phyloP scores from a whole-genome alignment of 495 filamentous ascomycete genomes.

The Tuber borchii region DNA sequence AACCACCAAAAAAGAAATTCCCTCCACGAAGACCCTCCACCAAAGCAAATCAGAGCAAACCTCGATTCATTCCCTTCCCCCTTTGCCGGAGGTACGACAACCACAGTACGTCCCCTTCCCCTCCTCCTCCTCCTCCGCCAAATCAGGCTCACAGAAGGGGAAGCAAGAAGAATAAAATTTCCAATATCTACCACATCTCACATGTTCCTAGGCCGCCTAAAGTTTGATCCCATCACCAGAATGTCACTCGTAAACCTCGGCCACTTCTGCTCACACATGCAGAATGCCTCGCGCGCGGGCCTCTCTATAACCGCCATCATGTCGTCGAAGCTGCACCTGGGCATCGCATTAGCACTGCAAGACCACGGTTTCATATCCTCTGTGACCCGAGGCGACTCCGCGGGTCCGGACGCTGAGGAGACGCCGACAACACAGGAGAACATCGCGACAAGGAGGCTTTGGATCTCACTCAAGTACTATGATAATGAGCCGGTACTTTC shows the following conservation, averaged over 20 bases:
- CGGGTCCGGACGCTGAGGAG: slow-evolving; percentile 51
- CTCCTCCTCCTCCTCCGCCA: not conserved
- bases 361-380: slow-evolving; percentile 71
- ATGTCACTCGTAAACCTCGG: slow-evolving; percentile 85
- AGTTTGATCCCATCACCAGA: slow-evolving; percentile 28
- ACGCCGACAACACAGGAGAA: slow-evolving; percentile 68
- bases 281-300: slow-evolving; percentile 81
- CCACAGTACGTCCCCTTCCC: not conserved
- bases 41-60: not conserved
- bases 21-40: not conserved
- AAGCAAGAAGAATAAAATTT: not conserved
- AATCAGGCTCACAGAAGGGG: not conserved
- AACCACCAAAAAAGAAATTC: not conserved
- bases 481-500: slow-evolving; percentile 76
- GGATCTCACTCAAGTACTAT: slow-evolving; percentile 93
- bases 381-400: slow-evolving; percentile 60
- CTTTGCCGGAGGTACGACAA: not conserved
- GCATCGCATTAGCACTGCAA: slow-evolving; percentile 69
- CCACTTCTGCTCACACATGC: slow-evolving; percentile 83
- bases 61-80: not conserved
- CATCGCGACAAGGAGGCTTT: slow-evolving; percentile 67
- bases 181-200: not conserved
- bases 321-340: slow-evolving; percentile 71
- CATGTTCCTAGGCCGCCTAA: not conserved
- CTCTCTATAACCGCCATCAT: slow-evolving; percentile 83